Evolutionary conservation across 192 early-diverging fungal genomes (phyloP), one percentile per base, ranked within the genome.

Genomic region (Cladochytrium replicatum): DNA sequence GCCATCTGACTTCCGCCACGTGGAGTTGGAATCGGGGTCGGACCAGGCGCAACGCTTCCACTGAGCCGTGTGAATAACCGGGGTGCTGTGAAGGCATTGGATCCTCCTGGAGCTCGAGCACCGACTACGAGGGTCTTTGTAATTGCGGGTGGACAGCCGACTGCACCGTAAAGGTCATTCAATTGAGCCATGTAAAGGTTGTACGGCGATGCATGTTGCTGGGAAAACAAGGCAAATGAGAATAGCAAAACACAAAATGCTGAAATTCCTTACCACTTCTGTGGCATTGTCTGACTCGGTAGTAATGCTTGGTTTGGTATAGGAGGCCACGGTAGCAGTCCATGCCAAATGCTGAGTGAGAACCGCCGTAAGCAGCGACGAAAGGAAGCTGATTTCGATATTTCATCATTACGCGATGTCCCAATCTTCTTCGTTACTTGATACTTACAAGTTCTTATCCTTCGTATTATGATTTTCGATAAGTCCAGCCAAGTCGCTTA

Each of bases 101-200:
- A n/a, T n/a, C n/a, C n/a, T n/a, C n/a, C n/a, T n/a, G n/a, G n/a
- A n/a, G n/a, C n/a, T n/a, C n/a, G n/a, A n/a, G n/a, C n/a, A n/a
- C 54, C 42, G 38, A 49, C 25, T 24, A 60, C 37, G 34, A 60
- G 22, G 15, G 57, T 60, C 9, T 54, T 42, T 0, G 39, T 21
- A 2, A 39, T 32, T n/a, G 6, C 22, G 11, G 43, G 25, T 13
- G 51, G 51, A 11, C 30, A 15, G 4, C 56, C 43, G 34, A 59
- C 48, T 25, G 24, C 48, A 2, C 57, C 57, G 37, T 60, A 59
- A 15, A 60, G 37, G 23, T 59, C 46, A 34, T 34, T 60, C 19
- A 60, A 15, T 60, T 60, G 57, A 0, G 30, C 55, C 27, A 60
- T 24, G 30, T 60, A 60, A 2, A 37, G 57, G 37, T 60, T 60